Conservation (phyloP, 805 yeast species). For the Scheffersomyces spartinae region DNA sequence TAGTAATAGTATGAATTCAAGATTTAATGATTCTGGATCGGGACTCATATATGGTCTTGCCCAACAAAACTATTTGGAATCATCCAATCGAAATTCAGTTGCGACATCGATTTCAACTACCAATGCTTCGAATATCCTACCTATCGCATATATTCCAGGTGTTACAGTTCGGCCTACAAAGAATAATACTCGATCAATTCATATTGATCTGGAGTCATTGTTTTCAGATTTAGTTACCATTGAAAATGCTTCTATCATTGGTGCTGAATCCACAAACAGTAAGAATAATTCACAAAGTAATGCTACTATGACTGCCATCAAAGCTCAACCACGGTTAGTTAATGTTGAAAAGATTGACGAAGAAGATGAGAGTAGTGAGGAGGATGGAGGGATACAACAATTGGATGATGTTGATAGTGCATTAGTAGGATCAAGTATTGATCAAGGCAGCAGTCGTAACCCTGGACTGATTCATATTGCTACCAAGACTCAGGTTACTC, state of each 20-base stretch:
- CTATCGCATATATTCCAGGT: constrained; percentile 91
- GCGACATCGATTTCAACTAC: constrained; percentile 60
- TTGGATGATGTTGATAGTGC: too few relatives aligned
- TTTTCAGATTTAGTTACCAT: constrained; percentile 33
- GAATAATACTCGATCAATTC: constrained; percentile 31
- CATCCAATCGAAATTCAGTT: constrained; percentile 19
- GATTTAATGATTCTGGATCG: too few relatives aligned
- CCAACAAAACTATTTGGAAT: too few relatives aligned
- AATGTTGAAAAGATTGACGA: constrained; percentile 37
- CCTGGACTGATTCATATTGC: too few relatives aligned
- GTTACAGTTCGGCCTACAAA: constrained; percentile 54
- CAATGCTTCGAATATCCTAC: constrained; percentile 78
- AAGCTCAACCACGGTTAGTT: constrained; percentile 66
- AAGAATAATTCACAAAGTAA: too few relatives aligned
- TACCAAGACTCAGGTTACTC: too few relatives aligned
- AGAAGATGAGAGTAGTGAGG: constrained; percentile 25
- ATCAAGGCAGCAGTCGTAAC: too few relatives aligned
- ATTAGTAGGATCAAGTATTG: too few relatives aligned
- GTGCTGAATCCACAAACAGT: too few relatives aligned
- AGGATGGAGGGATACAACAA: too few relatives aligned
- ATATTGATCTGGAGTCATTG: constrained; percentile 22
- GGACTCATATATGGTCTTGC: too few relatives aligned
- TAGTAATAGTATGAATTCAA: too few relatives aligned
- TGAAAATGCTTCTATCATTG: constrained; percentile 35
- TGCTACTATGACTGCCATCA: constrained; percentile 59